phyloP scores from a whole-genome alignment of 768 basidiomycete species.

The Mycena galopus region DNA sequence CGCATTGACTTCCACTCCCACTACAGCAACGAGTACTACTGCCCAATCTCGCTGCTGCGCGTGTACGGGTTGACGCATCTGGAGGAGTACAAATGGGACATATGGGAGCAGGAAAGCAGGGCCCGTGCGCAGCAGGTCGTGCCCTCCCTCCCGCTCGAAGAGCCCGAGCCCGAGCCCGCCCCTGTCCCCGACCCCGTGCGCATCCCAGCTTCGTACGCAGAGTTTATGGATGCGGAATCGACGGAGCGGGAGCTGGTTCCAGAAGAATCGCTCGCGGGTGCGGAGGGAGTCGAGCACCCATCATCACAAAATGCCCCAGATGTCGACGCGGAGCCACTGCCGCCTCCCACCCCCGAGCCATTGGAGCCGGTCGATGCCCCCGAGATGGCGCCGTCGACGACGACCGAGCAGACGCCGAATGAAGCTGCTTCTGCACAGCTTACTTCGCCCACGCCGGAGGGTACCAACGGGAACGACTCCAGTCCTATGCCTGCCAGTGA shows the following conservation, averaged over 20 bases:
- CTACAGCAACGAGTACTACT: slow-evolving; percentile 96
- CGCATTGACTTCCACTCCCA: slow-evolving; percentile 94
- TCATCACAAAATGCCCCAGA: background rate
- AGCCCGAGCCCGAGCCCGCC: slow-evolving; percentile 35
- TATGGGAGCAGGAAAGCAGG: slow-evolving; percentile 80
- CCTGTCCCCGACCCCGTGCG: slow-evolving; percentile 26
- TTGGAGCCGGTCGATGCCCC: no score
- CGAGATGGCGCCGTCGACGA: background rate
- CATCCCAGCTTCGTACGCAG: slow-evolving; percentile 31
- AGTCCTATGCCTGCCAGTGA: background rate
- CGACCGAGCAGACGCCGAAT: background rate
- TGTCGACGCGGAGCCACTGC: background rate
- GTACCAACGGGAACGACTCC: slow-evolving; percentile 5
- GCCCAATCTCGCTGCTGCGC: slow-evolving; percentile 91
- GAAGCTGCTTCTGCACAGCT: background rate
- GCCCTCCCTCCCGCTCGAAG: slow-evolving; percentile 26
- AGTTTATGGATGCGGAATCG: slow-evolving; percentile 18
- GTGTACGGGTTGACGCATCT: slow-evolving; percentile 97
- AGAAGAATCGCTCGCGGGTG: background rate
- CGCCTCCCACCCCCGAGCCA: no score
- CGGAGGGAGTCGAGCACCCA: no score
- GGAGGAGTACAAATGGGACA: slow-evolving; percentile 95
- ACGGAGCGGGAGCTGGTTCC: slow-evolving; percentile 8
- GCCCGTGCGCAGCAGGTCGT: slow-evolving; percentile 46
- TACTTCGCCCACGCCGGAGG: background rate